Conservation (phyloP, 805 yeast genomes). For the Lipomyces mesembrius region DNA sequence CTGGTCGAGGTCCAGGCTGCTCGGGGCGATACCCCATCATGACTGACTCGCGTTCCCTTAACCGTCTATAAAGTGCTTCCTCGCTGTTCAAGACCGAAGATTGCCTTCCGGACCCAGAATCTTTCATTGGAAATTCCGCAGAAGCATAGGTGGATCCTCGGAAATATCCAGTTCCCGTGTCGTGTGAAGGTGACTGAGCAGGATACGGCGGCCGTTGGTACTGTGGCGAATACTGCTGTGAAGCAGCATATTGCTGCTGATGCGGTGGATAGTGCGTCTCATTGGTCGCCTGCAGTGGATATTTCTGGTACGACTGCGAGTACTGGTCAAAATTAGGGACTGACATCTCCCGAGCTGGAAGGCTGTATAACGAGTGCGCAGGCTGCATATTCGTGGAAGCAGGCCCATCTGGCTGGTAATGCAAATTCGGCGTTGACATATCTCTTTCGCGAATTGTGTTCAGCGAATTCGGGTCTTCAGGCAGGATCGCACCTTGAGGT, state of each 20-base stretch:
- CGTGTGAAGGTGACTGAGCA: background rate
- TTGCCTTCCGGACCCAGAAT: background rate
- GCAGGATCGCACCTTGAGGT: conserved; percentile 2
- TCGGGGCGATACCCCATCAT: background rate
- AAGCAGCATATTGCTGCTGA: background rate
- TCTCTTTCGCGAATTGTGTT: conserved; percentile 5
- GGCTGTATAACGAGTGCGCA: background rate
- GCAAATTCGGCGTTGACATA: conserved; percentile 16
- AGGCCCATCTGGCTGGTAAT: background rate
- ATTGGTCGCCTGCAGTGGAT: background rate
- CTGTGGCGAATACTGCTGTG: background rate
- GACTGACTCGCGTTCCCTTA: conserved; percentile 17
- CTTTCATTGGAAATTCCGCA: background rate
- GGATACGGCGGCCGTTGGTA: conserved; percentile 1
- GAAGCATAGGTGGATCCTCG: conserved; percentile 11
- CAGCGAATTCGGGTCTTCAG: conserved; percentile 5
- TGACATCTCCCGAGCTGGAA: background rate
- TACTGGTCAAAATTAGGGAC: conserved; percentile 5
- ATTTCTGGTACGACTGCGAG: conserved; percentile 3
- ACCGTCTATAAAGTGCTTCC: conserved; percentile 21
- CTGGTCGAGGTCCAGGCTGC: background rate
- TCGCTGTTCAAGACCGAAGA: conserved; percentile 21
- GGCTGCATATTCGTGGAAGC: conserved; percentile 1
- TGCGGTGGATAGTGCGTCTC: background rate
- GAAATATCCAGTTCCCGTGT: conserved; percentile 12